These are phyloP conservation scores for Salix arbutifolia DNA, from an alignment of 345 rosid genomes.

Conservation along the genomic window DNA sequence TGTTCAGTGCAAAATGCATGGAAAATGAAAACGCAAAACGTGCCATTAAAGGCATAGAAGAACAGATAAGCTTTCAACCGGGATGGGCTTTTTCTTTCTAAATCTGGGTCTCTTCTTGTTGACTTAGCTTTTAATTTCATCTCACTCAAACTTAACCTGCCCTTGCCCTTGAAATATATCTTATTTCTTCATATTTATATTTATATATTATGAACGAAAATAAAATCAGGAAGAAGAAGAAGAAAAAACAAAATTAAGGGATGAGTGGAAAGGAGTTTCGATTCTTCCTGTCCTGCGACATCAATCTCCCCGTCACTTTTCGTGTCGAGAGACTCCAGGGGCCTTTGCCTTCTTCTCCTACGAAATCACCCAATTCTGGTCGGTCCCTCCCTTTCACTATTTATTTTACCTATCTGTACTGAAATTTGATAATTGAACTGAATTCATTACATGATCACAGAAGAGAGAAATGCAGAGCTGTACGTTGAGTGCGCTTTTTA, in stretches of 20 bases:
- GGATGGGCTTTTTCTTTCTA: no score
- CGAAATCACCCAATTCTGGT: slow-evolving; percentile 54
- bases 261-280: slow-evolving; percentile 92
- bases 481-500: slow-evolving; percentile 76
- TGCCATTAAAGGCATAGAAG: no score
- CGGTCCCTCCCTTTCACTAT: neutral
- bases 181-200: no score
- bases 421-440: neutral
- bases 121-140: no score
- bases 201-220: neutral
- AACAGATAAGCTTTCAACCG: no score
- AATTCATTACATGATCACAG: slow-evolving; percentile 32
- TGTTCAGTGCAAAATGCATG: no score
- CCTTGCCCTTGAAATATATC: no score
- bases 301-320: slow-evolving; percentile 85
- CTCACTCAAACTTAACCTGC: no score
- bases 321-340: slow-evolving; percentile 91
- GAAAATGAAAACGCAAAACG: no score
- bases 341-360: slow-evolving; percentile 45
- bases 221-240: neutral
- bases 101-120: no score
- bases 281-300: slow-evolving; percentile 91
- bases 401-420: neutral
- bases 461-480: slow-evolving; percentile 70
- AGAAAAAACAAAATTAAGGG: neutral